Percentiles rank a stretch among this genome's conserved stretches.
Conservation (phyloP, 148 eudicot genomes). For the Polygonum aviculare region DNA sequence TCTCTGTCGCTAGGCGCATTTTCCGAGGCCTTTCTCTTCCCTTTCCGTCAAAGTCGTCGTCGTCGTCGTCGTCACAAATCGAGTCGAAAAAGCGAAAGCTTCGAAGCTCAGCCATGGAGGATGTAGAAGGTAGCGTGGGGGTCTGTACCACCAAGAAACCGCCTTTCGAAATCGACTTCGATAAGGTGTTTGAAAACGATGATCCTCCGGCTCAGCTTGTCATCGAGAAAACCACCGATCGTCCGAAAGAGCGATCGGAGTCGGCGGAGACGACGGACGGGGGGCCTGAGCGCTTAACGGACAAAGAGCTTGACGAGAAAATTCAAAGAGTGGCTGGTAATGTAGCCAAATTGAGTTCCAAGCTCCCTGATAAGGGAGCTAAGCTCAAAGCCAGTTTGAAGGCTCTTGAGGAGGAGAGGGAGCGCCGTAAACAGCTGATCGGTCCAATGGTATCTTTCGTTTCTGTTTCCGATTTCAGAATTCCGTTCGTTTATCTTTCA, state of each 20-base stretch:
- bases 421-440: constrained; percentile 15
- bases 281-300: not conserved
- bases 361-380: constrained; percentile 22
- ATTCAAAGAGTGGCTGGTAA: not conserved
- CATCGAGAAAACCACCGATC: constrained; percentile 14
- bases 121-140: not conserved
- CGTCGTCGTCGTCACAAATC: not conserved
- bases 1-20: not conserved
- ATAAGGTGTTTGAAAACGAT: constrained; percentile 5
- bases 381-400: constrained; percentile 16
- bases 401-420: constrained; percentile 14
- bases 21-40: not conserved
- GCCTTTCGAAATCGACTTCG: constrained; percentile 13
- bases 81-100: not conserved
- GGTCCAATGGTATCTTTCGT: not conserved
- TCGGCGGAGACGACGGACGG: constrained; percentile 8
- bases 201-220: constrained; percentile 21
- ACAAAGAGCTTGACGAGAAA: not conserved
- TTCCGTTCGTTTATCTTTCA: not conserved
- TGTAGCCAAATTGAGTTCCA: not conserved
- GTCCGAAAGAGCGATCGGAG: not conserved
- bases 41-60: not conserved
- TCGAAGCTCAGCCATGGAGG: not conserved
- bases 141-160: constrained; percentile 9
- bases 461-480: not conserved